Conservation (phyloP, 192 early-diverging fungal species). For the Coemansia sp. region DNA sequence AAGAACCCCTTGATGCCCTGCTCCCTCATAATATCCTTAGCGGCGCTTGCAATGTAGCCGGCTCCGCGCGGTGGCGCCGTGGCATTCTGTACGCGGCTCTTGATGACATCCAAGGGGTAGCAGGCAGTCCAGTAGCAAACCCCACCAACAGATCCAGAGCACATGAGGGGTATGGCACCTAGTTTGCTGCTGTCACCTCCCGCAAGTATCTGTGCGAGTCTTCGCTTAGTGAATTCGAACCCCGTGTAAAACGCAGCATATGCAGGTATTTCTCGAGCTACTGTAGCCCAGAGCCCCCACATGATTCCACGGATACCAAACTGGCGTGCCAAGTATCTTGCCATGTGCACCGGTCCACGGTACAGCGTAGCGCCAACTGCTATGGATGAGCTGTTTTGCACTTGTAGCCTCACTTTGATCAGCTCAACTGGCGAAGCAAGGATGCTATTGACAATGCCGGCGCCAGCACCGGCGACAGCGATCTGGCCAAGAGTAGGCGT, state of each 20-base stretch:
- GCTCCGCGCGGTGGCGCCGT: slow-evolving; percentile 57
- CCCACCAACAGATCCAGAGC: slow-evolving; percentile 77
- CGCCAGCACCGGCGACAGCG: slow-evolving; percentile 83
- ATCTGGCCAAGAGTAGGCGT: slow-evolving; percentile 68
- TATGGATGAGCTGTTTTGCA: slow-evolving; percentile 61
- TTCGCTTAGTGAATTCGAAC: slow-evolving; percentile 78
- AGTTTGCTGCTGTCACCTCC: slow-evolving; percentile 53
- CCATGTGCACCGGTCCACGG: slow-evolving; percentile 69
- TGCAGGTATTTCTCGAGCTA: slow-evolving; percentile 75
- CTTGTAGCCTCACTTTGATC: slow-evolving; percentile 91
- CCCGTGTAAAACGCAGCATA: slow-evolving; percentile 86
- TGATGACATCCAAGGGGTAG: slow-evolving; percentile 87
- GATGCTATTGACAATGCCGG: slow-evolving; percentile 79
- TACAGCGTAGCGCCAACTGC: slow-evolving; percentile 11
- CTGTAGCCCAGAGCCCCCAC: slow-evolving; percentile 79
- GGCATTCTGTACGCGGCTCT: slow-evolving; percentile 72
- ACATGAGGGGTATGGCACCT: slow-evolving; percentile 60
- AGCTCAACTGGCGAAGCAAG: slow-evolving; percentile 92
- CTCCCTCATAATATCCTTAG: slow-evolving; percentile 55
- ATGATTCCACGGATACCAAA: slow-evolving; percentile 77
- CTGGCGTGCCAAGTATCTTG: slow-evolving; percentile 59
- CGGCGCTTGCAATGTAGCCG: slow-evolving; percentile 59
- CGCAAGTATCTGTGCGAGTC: slow-evolving; percentile 50
- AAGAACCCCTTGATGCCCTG: slow-evolving; percentile 64
- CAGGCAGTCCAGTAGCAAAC: slow-evolving; percentile 76